Evolutionary conservation across 352 stramenopile species (phyloP), one percentile per base, ranked within the genome.

Genomic region (Phytopythium kandeliae): DNA sequence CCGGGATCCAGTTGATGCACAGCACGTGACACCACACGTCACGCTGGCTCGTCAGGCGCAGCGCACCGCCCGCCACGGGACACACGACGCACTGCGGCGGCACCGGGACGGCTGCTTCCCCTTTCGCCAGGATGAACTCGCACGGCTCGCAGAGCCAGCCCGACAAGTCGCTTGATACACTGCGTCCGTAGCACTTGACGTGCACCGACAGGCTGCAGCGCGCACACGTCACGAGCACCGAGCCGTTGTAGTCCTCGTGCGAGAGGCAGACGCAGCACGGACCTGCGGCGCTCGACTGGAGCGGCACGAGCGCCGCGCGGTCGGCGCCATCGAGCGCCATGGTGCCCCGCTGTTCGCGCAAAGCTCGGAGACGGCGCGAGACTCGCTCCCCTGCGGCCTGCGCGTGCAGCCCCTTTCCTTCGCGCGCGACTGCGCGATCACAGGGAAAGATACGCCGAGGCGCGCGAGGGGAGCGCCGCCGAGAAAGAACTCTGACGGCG

Each of bases 1-100:
- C 86, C 3, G 86, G 86, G 38, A 95, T 83, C 86, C 86, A 96
- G 46, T 89, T 81, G 37, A 86, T 63, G 42, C 86, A 96, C 48
- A 92, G 62, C 26, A 95, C 72, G 61, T 96, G 86, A 37, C 73
- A 76, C 84, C 86, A 92, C 9, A 87, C 68, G 51, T 71, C 65
- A 9, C 52, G 51, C 51, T 89, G 69, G 26, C 53, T 74, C 12
- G 82, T 86, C 9, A 58, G 74, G 7, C 86, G 85, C 57, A 95
- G 53, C 10, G 82, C 83, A 17, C 86, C 86, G 33, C 85, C 85
- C 31, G 71, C 68, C 17, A 76, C 61, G 17, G 76, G 80, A 46
- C 77, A 93, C n/a, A 87, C 65, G 21, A 74, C 76, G 54, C 76
- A 95, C 24, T 76, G 68, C 17, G 79, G 81, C 25, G 54, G 46